phyloP scores from a whole-genome alignment of 371 early-diverging fungal species.

The Rhizopus arrhizus region DNA sequence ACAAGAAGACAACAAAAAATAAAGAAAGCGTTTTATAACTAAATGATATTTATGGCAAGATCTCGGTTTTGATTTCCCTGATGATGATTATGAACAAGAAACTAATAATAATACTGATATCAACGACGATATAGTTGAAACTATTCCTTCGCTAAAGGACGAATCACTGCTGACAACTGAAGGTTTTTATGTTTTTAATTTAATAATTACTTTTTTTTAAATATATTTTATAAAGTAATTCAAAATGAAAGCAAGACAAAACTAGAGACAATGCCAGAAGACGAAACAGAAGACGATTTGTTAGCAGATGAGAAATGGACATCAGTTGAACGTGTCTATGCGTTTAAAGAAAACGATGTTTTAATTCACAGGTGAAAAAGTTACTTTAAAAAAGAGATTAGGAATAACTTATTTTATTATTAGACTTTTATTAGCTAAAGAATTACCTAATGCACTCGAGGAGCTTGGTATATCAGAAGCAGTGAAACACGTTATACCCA shows the following conservation, averaged over 20 bases:
- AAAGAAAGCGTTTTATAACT: neutral
- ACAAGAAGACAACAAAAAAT: neutral
- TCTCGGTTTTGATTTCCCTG: slow-evolving; percentile 54
- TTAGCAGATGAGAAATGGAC: slow-evolving; percentile 50
- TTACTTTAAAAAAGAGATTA: neutral
- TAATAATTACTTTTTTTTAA: slow-evolving; percentile 1
- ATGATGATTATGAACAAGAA: slow-evolving; percentile 41
- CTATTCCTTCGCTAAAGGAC: slow-evolving; percentile 1
- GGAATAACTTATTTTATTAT: neutral
- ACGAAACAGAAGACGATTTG: slow-evolving; percentile 52
- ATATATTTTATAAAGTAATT: neutral
- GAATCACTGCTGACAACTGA: neutral
- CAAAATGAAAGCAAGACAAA: neutral
- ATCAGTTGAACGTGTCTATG: slow-evolving; percentile 53
- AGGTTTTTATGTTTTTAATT: neutral
- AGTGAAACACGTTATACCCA: slow-evolving; percentile 50
- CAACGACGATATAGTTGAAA: neutral
- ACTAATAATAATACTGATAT: neutral
- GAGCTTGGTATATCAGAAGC: slow-evolving; percentile 50
- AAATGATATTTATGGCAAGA: slow-evolving; percentile 24
- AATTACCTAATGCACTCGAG: slow-evolving; percentile 34
- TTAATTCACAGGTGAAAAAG: slow-evolving; percentile 51
- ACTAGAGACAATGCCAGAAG: slow-evolving; percentile 26
- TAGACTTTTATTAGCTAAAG: slow-evolving; percentile 30
- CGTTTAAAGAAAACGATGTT: slow-evolving; percentile 49